A percentile compares a stretch with the other conserved stretches of the same genome.
These are phyloP conservation scores for Ambrosia hybrid DNA, from an alignment of 140 eudicot species.

Conservation along the genomic window DNA sequence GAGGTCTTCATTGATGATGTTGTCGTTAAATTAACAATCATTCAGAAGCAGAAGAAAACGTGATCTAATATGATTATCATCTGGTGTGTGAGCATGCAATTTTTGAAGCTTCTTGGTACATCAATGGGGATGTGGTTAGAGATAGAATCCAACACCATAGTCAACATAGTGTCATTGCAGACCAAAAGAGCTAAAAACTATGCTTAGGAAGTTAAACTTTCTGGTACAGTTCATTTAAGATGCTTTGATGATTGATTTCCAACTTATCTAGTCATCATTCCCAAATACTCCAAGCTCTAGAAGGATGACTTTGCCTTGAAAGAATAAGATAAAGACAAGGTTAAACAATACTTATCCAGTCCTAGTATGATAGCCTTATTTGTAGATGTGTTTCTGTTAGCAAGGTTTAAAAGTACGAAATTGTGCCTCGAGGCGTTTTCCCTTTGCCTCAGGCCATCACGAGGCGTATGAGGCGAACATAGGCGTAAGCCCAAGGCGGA, in stretches of 20 bases:
- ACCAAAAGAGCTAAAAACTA: not conserved
- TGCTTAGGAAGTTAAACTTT: not conserved
- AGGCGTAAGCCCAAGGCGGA: too few species aligned
- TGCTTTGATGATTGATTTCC: not conserved
- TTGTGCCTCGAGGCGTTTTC: too few species aligned
- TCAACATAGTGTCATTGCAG: not conserved
- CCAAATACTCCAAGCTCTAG: not conserved
- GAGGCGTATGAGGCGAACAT: too few species aligned
- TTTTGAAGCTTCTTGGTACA: not conserved
- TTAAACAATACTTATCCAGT: constrained; percentile 6
- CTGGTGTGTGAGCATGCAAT: not conserved
- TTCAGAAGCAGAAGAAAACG: not conserved
- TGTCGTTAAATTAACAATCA: not conserved
- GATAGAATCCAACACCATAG: not conserved
- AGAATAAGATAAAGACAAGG: not conserved
- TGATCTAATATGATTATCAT: not conserved
- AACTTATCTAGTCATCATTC: not conserved
- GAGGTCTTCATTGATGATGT: not conserved
- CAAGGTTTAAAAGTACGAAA: too few species aligned
- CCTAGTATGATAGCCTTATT: not conserved
- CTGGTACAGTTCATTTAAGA: not conserved
- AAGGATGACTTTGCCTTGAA: not conserved
- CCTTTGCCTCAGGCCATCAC: too few species aligned
- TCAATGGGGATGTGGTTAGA: not conserved
- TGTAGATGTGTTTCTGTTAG: not conserved